Evolutionary conservation across 257 asterid genomes (phyloP), one percentile per base, ranked within the genome.

Genomic region (Lycium ferocissimum): DNA sequence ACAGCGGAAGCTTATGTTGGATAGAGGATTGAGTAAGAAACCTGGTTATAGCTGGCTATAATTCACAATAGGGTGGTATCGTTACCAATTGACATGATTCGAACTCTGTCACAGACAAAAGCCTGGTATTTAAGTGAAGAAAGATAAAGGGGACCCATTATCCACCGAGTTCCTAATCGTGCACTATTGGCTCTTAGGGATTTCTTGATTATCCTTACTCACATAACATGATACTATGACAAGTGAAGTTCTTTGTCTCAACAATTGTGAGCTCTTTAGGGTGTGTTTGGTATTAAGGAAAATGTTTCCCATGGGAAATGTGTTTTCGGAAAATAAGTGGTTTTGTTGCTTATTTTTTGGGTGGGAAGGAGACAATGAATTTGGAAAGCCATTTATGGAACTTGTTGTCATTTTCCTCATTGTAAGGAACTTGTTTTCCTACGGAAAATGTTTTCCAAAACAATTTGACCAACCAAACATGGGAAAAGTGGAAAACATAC

Each of bases 21-120:
- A 86, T 53, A 89, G 87, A 80, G 88, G 92, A 53, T 89, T 90
- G 89, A 86, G 83, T 80, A 93, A 93, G 88, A 85, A 62, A 58
- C 91, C 95, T 17, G 95, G 91, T 53, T 83, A 56, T 89, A 93
- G 94, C 81, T 82, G 96, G 93, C 63, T 93, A 85, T 91, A 91
- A 91, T 37, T 38, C 53, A 63, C 7, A 59, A 72, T 13, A 40
- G 56, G 79, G 47, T 78, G 63, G 17, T 7, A 53, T 3, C 22
- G 7, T 78, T 75, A 49, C 43, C 35, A 75, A n/a, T 13, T 22
- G 45, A 49, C 62, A 75, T 49, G 7, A 13, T 75, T 22, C 22
- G 0, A 13, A 49, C 10, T 12, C 15, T 47, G 7, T 9, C 1
- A 5, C 3, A 6, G 10, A 6, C 40, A 47, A 73, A 75, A 75